These are phyloP conservation scores for Mytilinidion resinicola DNA, from an alignment of 495 filamentous ascomycete species.

Conservation along the genomic window DNA sequence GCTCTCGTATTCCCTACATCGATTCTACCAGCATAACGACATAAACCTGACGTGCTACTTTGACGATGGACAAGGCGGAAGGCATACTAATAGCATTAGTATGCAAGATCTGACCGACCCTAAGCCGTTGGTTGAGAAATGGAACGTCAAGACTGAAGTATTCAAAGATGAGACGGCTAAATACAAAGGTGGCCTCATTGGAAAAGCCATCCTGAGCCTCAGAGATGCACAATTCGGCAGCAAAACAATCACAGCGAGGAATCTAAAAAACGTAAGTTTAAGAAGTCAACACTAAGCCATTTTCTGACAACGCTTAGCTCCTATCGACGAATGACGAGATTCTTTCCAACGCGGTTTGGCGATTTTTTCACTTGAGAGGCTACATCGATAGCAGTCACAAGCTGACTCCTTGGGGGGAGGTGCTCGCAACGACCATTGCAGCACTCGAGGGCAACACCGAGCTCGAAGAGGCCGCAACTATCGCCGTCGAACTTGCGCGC, in stretches of 20 bases:
- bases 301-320: conserved; percentile 6
- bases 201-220: conserved; percentile 44
- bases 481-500: conserved; percentile 25
- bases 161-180: conserved; percentile 38
- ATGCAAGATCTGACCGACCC: conserved; percentile 51
- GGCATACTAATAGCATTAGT: conserved; percentile 56
- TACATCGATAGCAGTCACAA: conserved; percentile 76
- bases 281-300: neutral
- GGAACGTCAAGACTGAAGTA: conserved; percentile 60
- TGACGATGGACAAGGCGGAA: conserved; percentile 45
- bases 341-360: conserved; percentile 69
- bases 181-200: conserved; percentile 43
- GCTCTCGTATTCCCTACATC: conserved; percentile 67
- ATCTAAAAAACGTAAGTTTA: conserved; percentile 35
- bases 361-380: conserved; percentile 80
- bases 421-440: conserved; percentile 61
- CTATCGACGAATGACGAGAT: conserved; percentile 52
- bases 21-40: conserved; percentile 70
- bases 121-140: conserved; percentile 57
- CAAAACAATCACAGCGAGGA: conserved; percentile 51
- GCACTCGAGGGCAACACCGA: conserved; percentile 44
- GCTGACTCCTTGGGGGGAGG: conserved; percentile 78
- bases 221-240: conserved; percentile 51
- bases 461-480: conserved; percentile 33
- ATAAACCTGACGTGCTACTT: conserved; percentile 82